Evolutionary conservation across 2,329 filamentous ascomycete genomes (phyloP), one percentile per base, ranked within the genome.

Genomic region (Verticillium longisporum): DNA sequence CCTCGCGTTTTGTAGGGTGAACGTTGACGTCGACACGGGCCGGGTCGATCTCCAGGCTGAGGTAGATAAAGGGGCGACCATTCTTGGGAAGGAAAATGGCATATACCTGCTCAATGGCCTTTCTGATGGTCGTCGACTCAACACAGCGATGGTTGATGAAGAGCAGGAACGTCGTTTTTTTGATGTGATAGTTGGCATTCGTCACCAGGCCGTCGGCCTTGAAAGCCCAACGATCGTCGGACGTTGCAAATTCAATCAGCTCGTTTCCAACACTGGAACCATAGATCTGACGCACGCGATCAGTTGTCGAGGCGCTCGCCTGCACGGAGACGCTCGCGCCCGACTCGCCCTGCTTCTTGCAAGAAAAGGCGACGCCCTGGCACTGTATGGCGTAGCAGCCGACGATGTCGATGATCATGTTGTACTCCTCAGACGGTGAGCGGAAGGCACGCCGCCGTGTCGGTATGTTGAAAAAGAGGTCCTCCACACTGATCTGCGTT

Each of bases 121-220:
- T 96, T 70, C 92, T 95, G 66, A 99, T 89, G 55, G 87, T 85
- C 0, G 87, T 86, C 0, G 94, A 98, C 66, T 99, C 95, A 10
- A 99, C 95, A 14, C 91, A 89, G 50, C 95, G 88, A 71, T 98
- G 91, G 68, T 99, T 99, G 77, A 99, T 98, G 77, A 99, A 99
- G 0, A 99, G 81, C 3, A 99, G 78, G 26, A 98, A 78, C 0
- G 85, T 89, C 0, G 92, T 97, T 73, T 91, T 90, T 74, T 98
- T 99, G 65, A 92, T 88, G 71, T 90, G 90, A 72, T 97, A 96
- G 69, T 99, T 99, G 54, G 95, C 95, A 73, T 95, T 98, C 58
- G 91, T 97, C 34, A 89, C 88, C 74, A 90, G 88, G 0, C 92
- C 93, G 11, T 86, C 83, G 2, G 91, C 90, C 66, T 84, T 89